Percentiles rank a stretch among this genome's conserved stretches.
phyloP scores from a whole-genome alignment of 495 filamentous ascomycete species.

The Aspergillus haitiensis region DNA sequence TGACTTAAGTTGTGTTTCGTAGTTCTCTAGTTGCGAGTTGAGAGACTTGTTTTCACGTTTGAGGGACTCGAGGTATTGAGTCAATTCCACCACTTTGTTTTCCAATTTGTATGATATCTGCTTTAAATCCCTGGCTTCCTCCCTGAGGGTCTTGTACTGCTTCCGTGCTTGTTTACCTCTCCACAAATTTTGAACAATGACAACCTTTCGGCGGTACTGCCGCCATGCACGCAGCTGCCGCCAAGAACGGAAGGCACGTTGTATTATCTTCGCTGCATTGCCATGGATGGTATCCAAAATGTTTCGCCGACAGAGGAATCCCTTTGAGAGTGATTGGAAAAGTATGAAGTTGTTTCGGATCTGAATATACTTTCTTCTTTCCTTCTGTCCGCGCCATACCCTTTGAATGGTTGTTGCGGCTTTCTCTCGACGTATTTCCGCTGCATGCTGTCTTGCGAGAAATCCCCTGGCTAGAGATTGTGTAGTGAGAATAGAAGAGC shows the following conservation, averaged over 20 bases:
- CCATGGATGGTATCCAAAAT: slow-evolving; percentile 93
- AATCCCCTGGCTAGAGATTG: slow-evolving; percentile 75
- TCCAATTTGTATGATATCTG: slow-evolving; percentile 99
- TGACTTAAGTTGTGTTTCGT: slow-evolving; percentile 91
- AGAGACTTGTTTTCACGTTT: slow-evolving; percentile 91
- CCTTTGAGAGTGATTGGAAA: slow-evolving; percentile 86
- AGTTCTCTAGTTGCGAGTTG: slow-evolving; percentile 87
- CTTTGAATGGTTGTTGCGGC: slow-evolving; percentile 93
- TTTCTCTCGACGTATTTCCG: slow-evolving; percentile 77
- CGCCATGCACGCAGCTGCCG: slow-evolving; percentile 78
- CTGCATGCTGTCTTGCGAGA: slow-evolving; percentile 71
- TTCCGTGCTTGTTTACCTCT: slow-evolving; percentile 78
- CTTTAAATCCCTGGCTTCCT: slow-evolving; percentile 96
- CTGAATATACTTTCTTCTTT: slow-evolving; percentile 70
- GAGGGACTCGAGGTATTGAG: slow-evolving; percentile 87
- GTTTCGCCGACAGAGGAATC: slow-evolving; percentile 80
- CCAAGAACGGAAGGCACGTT: slow-evolving; percentile 84
- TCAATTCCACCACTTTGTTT: slow-evolving; percentile 98
- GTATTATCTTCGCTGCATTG: slow-evolving; percentile 88
- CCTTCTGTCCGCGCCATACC: slow-evolving; percentile 88
- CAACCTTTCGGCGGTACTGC: slow-evolving; percentile 81
- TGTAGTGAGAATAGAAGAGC: slow-evolving; percentile 73
- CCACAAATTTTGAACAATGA: slow-evolving; percentile 93
- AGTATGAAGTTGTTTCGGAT: slow-evolving; percentile 81
- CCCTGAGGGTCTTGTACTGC: slow-evolving; percentile 84